Base-by-base conservation (phyloP, 1,284 basidiomycete species). In the Clitocybe nebularis region DNA sequence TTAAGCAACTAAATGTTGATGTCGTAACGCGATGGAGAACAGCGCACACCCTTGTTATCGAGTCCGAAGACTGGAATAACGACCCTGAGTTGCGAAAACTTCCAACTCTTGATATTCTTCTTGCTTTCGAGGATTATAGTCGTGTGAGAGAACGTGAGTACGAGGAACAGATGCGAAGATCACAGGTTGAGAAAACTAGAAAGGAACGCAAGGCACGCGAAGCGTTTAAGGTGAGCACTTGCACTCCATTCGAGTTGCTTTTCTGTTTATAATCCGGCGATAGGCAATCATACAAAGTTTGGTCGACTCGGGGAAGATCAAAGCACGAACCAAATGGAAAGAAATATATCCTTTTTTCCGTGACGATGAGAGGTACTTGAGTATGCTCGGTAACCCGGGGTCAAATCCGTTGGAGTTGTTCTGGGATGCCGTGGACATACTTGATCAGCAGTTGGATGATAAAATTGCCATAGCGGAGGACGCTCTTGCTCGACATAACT, bases 351-450 rank as follows among this genome's bases (percentile, higher is more conserved):
- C 88, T 0, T 61, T 72, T 16, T 81, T 99, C 65, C 72, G 74
- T 17, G 70, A 82, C 22, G 91, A 97, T 55, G 70, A 76, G 33
- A 81, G 92, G n/a, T 96, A 97, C 65, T 69, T 83, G 22, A 74
- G 79, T 46, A 79, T 97, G 60, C 79, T 97, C 4, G 94, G 93
- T 1, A 88, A 89, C 57, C 87, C 91, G 3, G 96, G 96, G 10
- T 95, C 91, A 2, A 92, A 88, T 49, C 93, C 95, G 1, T 74
- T 99, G 29, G 95, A 99, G 52, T 75, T 99, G 7, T 99, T 97
- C 67, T 97, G 92, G 90, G 95, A 99, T 61, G 62, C 78, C 3
- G 84, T 97, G 29, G 95, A 99, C 63, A 75, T 75, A 28, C 74
- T 97, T 3, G 91, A 93, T 54, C 84, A 92, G 55, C 77, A 84